Base-by-base conservation (phyloP, 345 rosid genomes). In the Syzygium oleosum region DNA sequence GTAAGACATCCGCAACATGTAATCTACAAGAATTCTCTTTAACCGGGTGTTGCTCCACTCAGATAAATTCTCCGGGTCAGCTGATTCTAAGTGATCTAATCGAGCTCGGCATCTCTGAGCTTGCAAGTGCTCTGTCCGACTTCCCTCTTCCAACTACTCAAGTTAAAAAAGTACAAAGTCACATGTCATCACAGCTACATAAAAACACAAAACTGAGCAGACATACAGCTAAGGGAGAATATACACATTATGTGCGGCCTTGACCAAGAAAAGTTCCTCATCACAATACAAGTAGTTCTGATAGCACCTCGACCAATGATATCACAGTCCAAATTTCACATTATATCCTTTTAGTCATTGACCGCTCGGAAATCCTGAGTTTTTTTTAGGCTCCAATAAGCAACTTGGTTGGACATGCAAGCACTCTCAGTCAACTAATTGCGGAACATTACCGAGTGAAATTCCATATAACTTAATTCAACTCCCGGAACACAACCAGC, bases 1-100 rank as follows among this genome's bases (percentile, higher is more conserved):
- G 87, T 98, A 98, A 0, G 98, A 98, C 98, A 95, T 98, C 43
- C 99, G 93, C 87, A 96, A 88, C 99, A 98, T 95, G 86, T 96
- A 98, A 84, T 96, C 99, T 68, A 96, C 98, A 86, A 98, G 98
- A 87, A 98, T 96, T 83, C 99, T 92, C 87, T 98, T 96, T 92
- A 96, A 14, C 19, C 96, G 94, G 1, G 91, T 93, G 85, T 94
- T 94, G 85, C 89, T 94, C 98, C 99, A 98, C 54, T 96, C 99
- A 5, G 93, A 87, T 27, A 96, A 34, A 87, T 95, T 93, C 88
- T 94, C 97, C 22, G 89, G 92, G 91, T 94, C 95, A 19, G 91
- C 97, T 5, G 98, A 95, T 92, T 96, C 99, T 89, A 98, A 95
- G 89, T 98, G 97, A 86, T 98, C 95, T 9, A 98, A 90, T 55